These are phyloP conservation scores for Barnettozyma botsteinii DNA, from an alignment of 805 yeast genomes.

Conservation along the genomic window DNA sequence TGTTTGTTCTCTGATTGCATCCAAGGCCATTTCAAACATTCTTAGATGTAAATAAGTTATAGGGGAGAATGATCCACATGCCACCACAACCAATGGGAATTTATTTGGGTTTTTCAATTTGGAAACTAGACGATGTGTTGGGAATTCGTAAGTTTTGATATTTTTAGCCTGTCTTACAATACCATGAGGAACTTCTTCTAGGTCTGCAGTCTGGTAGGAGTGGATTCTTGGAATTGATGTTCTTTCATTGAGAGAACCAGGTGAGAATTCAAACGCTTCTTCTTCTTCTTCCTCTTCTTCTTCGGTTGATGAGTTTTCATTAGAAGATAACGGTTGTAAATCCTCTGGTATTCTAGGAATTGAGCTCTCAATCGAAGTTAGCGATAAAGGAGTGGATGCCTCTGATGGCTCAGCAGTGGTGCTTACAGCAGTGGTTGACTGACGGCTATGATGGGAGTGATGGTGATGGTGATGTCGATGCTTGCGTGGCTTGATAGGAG, in stretches of 20 bases:
- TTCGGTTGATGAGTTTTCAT: conserved; percentile 34
- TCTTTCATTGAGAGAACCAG: conserved; percentile 13
- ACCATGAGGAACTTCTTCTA: conserved; percentile 97
- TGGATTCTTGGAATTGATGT: conserved; percentile 29
- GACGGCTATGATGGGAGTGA: conserved; percentile 9
- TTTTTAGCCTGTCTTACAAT: conserved; percentile 78
- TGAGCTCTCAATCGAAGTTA: conserved; percentile 17
- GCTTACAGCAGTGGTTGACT: conserved; percentile 9
- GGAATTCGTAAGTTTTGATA: conserved; percentile 69
- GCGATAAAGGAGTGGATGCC: conserved; percentile 11
- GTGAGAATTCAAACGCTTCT: too few species aligned
- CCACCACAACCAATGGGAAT: conserved; percentile 88
- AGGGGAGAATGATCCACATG: conserved; percentile 97
- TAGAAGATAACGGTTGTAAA: conserved; percentile 46
- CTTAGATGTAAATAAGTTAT: conserved; percentile 90
- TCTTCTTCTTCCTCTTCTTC: conserved; percentile 18
- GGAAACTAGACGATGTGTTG: conserved; percentile 77
- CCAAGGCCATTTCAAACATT: conserved; percentile 99
- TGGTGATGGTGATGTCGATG: conserved; percentile 25
- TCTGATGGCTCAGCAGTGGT: conserved; percentile 9
- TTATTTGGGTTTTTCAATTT: conserved; percentile 67
- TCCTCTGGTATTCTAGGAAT: conserved; percentile 57
- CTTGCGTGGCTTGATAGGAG: conserved; percentile 51
- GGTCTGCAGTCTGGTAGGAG: conserved; percentile 71
- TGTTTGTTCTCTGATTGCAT: conserved; percentile 85